phyloP scores from a whole-genome alignment of 140 eudicot species.

The Bidens hawaiensis region DNA sequence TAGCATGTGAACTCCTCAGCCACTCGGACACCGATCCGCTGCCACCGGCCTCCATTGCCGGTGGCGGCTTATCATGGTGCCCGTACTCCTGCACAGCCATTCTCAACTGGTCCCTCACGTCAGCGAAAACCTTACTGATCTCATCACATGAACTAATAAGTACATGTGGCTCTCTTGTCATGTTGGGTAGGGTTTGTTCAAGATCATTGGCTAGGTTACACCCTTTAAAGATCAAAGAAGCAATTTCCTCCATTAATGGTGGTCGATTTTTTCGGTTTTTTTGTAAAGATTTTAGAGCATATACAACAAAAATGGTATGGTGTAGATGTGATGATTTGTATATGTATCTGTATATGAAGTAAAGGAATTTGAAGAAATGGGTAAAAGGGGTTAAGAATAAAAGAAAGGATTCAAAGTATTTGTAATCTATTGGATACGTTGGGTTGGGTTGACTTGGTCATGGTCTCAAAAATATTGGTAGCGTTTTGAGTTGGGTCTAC shows the following conservation, averaged over 20 bases:
- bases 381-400: no score
- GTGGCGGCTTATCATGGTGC: slow-evolving; percentile 22
- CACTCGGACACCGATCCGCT: slow-evolving; percentile 44
- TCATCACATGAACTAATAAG: slow-evolving; percentile 48
- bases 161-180: slow-evolving; percentile 45
- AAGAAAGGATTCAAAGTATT: no score
- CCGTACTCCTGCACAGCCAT: slow-evolving; percentile 29
- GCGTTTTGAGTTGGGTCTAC: no score
- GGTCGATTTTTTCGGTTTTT: not conserved
- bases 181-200: slow-evolving; percentile 45
- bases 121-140: slow-evolving; percentile 43
- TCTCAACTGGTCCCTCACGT: slow-evolving; percentile 40
- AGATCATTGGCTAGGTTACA: slow-evolving; percentile 57
- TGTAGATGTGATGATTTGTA: no score
- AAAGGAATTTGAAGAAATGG: slow-evolving; percentile 22
- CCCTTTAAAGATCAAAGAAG: slow-evolving; percentile 43
- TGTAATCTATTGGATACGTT: no score
- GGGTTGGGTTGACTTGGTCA: no score
- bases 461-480: no score
- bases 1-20: slow-evolving; percentile 32
- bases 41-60: slow-evolving; percentile 20
- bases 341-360: not conserved
- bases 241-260: slow-evolving; percentile 51
- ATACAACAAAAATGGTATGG: not conserved
- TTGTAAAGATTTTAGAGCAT: not conserved